Conservation (phyloP, 257 asterid species). For the Solanum tarapatanum region DNA sequence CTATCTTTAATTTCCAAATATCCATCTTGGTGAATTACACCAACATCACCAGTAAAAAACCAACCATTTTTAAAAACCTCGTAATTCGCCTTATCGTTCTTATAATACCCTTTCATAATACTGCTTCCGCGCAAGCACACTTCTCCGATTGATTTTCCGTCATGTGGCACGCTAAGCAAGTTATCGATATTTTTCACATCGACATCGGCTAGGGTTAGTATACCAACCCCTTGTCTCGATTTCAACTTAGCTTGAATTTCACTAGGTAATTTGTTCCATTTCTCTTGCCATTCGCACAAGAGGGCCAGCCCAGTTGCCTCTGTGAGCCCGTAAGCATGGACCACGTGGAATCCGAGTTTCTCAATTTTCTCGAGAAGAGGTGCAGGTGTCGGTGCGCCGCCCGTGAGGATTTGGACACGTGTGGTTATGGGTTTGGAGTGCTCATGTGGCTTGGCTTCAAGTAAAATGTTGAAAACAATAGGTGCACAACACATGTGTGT, state of each 20-base stretch:
- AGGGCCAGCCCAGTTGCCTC: conserved; percentile 90
- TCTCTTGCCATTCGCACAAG: conserved; percentile 72
- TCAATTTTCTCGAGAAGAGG: conserved; percentile 51
- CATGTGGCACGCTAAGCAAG: not conserved
- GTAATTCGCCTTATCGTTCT: conserved; percentile 38
- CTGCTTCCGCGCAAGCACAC: not conserved
- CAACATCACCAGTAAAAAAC: conserved; percentile 78
- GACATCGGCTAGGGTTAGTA: conserved; percentile 6
- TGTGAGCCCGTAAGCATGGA: conserved; percentile 82
- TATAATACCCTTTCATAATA: conserved; percentile 66
- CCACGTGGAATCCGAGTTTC: conserved; percentile 55
- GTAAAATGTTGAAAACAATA: conserved; percentile 47
- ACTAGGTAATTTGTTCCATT: conserved; percentile 39
- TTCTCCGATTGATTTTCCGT: not conserved
- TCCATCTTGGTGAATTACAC: conserved; percentile 79
- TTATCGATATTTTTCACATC: not conserved
- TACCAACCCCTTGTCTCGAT: conserved; percentile 68
- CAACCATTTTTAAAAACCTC: conserved; percentile 54
- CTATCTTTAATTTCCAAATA: conserved; percentile 25
- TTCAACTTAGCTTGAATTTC: conserved; percentile 37
- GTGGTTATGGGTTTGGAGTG: conserved; percentile 14
- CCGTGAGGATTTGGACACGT: conserved; percentile 53
- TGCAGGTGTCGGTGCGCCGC: conserved; percentile 79
- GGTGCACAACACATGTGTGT: conserved; percentile 98
- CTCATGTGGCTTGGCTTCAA: conserved; percentile 47